These are phyloP conservation scores for Millerago galiae DNA, from an alignment of 805 yeast species.

Conservation along the genomic window DNA sequence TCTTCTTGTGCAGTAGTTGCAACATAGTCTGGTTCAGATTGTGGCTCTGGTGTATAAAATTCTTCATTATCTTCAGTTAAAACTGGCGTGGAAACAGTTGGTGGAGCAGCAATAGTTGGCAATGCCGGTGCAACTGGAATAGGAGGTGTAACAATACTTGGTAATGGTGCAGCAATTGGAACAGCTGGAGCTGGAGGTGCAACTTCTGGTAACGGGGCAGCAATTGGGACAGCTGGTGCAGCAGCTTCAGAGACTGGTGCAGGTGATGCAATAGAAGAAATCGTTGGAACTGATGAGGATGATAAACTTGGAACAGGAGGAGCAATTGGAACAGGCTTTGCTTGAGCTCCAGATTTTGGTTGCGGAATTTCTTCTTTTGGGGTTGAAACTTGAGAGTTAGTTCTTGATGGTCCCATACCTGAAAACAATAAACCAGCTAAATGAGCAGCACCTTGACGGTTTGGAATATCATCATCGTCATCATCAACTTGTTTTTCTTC, in stretches of 20 bases:
- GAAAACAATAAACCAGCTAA: slow-evolving; percentile 23
- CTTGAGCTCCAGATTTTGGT: slow-evolving; percentile 19
- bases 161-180: slow-evolving; percentile 5
- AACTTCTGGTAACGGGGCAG: slow-evolving; percentile 18
- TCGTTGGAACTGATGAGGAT: slow-evolving; percentile 7
- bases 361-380: slow-evolving; percentile 15
- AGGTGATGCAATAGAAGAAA: slow-evolving; percentile 4
- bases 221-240: slow-evolving; percentile 10
- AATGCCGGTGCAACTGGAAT: slow-evolving; percentile 24
- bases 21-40: neutral
- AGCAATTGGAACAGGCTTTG: slow-evolving; percentile 24
- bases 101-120: slow-evolving; percentile 11
- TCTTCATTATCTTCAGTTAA: slow-evolving; percentile 5
- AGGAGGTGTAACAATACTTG: slow-evolving; percentile 3
- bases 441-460: slow-evolving; percentile 26
- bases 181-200: slow-evolving; percentile 1
- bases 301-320: slow-evolving; percentile 22
- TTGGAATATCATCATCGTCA: slow-evolving; percentile 29
- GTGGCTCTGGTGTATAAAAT: slow-evolving; percentile 5
- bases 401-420: slow-evolving; percentile 22
- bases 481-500: slow-evolving; percentile 27
- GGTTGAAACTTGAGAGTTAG: slow-evolving; percentile 16
- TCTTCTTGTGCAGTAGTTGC: slow-evolving; percentile 15
- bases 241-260: slow-evolving; percentile 14
- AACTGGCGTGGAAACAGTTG: neutral